Evolutionary conservation across 2,329 filamentous ascomycete genomes (phyloP), one percentile per base, ranked within the genome.

Genomic region (Dactylellina drechsleri): DNA sequence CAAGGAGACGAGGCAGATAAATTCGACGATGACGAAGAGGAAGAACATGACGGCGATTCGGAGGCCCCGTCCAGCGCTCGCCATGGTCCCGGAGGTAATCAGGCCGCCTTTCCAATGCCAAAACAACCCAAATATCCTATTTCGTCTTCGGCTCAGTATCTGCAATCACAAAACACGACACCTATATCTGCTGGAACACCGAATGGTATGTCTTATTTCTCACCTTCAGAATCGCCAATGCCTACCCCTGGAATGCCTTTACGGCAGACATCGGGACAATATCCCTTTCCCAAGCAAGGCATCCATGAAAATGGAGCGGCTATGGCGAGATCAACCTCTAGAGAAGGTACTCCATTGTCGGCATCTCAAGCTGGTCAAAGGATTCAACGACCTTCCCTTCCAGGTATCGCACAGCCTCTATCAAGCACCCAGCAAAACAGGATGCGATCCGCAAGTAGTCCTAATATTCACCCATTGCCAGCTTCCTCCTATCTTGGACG

Each of bases 361-460:
- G 76, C 77, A 26, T 74, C 73, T 73, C 77, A 75, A 58, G 76
- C 72, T 26, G 67, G 77, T 59, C 77, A 76, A 65, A 68, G 77
- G 18, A 67, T 79, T 52, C 89, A 92, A 78, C 87, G 91, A n/a
- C 92, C 92, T 20, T 96, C 92, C 10, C 85, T 96, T 78, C 91
- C 91, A 50, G 90, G 88, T 16, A 90, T 92, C 86, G 85, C 89
- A 78, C 83, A 74, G 61, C 68, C 68, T 74, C 62, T 80, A 49
- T 76, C 80, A 60, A 65, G 50, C 59, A 85, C 77, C 82, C 84
- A 89, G 77, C 89, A 92, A 81, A 89, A 90, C 80, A 87, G 93
- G 78, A 90, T 92, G 83, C 88, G 95, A 77, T 97, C 93, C 43
- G 96, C 96, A 80, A 98, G 94, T 83, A 97, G 93, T 77, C 94